Evolutionary conservation across 306 rosid genomes (phyloP), one percentile per base, ranked within the genome.

Genomic region (Inga oerstediana): DNA sequence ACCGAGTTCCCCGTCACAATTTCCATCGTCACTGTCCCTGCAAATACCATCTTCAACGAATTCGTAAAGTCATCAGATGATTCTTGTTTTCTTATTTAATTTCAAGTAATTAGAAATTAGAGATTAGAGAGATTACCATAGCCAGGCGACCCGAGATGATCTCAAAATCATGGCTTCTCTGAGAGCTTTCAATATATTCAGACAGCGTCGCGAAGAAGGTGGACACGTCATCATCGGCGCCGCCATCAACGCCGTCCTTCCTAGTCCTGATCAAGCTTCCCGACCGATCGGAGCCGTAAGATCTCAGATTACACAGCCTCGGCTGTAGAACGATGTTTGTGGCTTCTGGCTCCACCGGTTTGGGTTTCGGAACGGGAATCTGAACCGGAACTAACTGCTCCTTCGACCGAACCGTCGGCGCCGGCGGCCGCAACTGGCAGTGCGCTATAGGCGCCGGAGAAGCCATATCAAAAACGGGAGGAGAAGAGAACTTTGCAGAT

Each of bases 81-180:
- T 67, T 67, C 46, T 9, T 14, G 13, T 12, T 27, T 62, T 62
- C 68, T 10, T 27, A 11, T 46, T 46, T 30, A 61, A 61, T 61
- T 22, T 2, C 30, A 10, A 61, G 14, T 22, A 3, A 58, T 3
- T 3, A 56, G 30, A 59, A 27, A 4, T 14, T 30, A 27, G 68
- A 62, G 68, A 27, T 4, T 3, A 49, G 68, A 61, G 68, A 22
- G 72, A 44, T 83, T 82, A 94, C 99, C 98, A 96, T 96, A n/a
- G 98, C 98, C 10, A 96, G 91, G 27, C 98, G 93, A 66, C 99
- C 99, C 11, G 97, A 96, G 85, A 96, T 85, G 86, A 86, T 93
- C 82, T 96, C 99, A 68, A 96, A 96, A 48, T 96, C 99, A 4
- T 93, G 94, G 83, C 98, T 96, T 77, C 86, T 92, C 91, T 84